phyloP scores from a whole-genome alignment of 2,329 filamentous ascomycete genomes.

The Annulohypoxylon truncatum region DNA sequence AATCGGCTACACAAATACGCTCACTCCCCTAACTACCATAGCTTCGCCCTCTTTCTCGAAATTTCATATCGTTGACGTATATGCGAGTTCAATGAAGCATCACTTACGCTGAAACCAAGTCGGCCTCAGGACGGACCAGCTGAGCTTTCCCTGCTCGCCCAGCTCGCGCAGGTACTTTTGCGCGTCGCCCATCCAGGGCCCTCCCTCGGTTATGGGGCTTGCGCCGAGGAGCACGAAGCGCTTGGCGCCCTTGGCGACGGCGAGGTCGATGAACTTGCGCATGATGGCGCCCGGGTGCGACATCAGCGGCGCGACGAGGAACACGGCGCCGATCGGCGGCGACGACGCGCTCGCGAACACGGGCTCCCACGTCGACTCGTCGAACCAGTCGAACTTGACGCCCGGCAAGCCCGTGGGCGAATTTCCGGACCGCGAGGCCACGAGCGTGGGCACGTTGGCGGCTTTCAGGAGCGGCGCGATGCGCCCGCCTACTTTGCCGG shows the following conservation, averaged over 20 bases:
- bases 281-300: constrained; percentile 51
- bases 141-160: constrained; percentile 50
- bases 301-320: constrained; percentile 54
- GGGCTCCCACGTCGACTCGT: constrained; percentile 57
- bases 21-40: neutral
- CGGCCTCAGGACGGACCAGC: constrained; percentile 58
- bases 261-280: constrained; percentile 57
- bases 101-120: constrained; percentile 61
- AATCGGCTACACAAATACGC: neutral
- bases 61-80: neutral
- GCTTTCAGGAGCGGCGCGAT: constrained; percentile 52
- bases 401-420: constrained; percentile 29
- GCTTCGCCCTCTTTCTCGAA: neutral
- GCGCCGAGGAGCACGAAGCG: constrained; percentile 60
- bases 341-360: constrained; percentile 19
- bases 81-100: neutral
- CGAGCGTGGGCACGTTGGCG: constrained; percentile 47
- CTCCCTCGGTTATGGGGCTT: constrained; percentile 52
- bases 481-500: constrained; percentile 57
- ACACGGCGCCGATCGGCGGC: constrained; percentile 52
- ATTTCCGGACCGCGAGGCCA: constrained; percentile 54
- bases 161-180: constrained; percentile 55
- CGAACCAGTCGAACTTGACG: constrained; percentile 59
- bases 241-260: constrained; percentile 51
- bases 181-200: constrained; percentile 52